Conservation (phyloP, 148 eudicot species). For the Euryodendron excelsum region DNA sequence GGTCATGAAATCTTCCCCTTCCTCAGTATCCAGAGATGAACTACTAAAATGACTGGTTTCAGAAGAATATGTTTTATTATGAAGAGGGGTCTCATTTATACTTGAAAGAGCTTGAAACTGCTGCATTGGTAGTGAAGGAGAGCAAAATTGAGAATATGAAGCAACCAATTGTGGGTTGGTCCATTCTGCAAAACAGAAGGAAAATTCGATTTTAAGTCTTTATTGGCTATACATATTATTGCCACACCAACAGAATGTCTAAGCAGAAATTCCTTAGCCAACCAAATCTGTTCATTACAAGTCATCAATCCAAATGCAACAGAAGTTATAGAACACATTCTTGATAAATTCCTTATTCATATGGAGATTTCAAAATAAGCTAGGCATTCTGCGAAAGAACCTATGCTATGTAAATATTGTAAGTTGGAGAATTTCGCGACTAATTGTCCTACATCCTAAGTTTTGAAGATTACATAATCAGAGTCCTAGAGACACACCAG, state of each 20-base stretch:
- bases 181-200: constrained; percentile 25
- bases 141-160: constrained; percentile 43
- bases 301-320: too few relatives aligned
- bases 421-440: background rate
- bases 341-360: too few relatives aligned
- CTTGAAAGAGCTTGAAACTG: constrained; percentile 44
- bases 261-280: background rate
- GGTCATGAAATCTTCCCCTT: constrained; percentile 28
- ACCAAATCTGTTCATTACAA: too few relatives aligned
- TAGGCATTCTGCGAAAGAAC: too few relatives aligned
- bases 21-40: constrained; percentile 25
- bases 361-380: too few relatives aligned
- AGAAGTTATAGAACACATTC: too few relatives aligned
- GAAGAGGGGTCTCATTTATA: constrained; percentile 34
- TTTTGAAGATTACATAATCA: background rate
- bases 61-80: constrained; percentile 32
- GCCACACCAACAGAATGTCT: background rate
- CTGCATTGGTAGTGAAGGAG: constrained; percentile 46
- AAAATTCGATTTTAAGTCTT: background rate
- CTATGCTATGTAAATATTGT: too few relatives aligned
- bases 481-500: background rate
- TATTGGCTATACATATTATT: background rate
- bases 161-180: constrained; percentile 47
- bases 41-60: constrained; percentile 23
- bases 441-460: background rate